Evolutionary conservation across 75 land plant species (phyloP).

Genomic region (Gnetum montanum): DNA sequence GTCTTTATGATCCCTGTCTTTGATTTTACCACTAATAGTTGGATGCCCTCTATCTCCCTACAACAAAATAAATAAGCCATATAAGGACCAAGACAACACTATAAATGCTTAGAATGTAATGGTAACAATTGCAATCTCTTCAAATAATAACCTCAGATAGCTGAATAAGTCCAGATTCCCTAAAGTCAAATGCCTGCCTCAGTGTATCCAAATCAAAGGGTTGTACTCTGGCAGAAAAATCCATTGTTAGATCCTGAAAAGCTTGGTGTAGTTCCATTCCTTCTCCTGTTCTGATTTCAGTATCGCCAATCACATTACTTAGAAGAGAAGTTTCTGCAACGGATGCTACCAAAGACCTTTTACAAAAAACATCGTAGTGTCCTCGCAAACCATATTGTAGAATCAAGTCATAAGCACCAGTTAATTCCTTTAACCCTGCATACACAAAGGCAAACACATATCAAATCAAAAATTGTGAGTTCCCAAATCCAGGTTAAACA

Average conservation of each 20-base stretch:
- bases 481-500: no score
- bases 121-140: background rate
- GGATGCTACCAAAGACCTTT: conserved; percentile 63
- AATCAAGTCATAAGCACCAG: conserved; percentile 88
- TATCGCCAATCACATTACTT: conserved; percentile 84
- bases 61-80: background rate
- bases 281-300: conserved; percentile 88
- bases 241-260: conserved; percentile 31
- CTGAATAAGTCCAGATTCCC: conserved; percentile 63
- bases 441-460: background rate
- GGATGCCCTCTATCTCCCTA: conserved; percentile 73
- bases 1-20: conserved; percentile 17
- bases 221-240: conserved; percentile 39
- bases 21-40: conserved; percentile 59
- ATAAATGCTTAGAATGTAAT: background rate
- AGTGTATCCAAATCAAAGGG: conserved; percentile 76
- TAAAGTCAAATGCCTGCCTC: conserved; percentile 65
- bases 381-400: conserved; percentile 63
- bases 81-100: background rate
- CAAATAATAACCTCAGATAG: conserved; percentile 58
- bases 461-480: no score
- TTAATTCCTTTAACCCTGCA: conserved; percentile 79
- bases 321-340: conserved; percentile 83
- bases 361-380: conserved; percentile 77
- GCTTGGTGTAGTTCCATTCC: conserved; percentile 91